These are phyloP conservation scores for Saprolegnia diclina DNA, from an alignment of 352 stramenopile genomes.

Conservation along the genomic window DNA sequence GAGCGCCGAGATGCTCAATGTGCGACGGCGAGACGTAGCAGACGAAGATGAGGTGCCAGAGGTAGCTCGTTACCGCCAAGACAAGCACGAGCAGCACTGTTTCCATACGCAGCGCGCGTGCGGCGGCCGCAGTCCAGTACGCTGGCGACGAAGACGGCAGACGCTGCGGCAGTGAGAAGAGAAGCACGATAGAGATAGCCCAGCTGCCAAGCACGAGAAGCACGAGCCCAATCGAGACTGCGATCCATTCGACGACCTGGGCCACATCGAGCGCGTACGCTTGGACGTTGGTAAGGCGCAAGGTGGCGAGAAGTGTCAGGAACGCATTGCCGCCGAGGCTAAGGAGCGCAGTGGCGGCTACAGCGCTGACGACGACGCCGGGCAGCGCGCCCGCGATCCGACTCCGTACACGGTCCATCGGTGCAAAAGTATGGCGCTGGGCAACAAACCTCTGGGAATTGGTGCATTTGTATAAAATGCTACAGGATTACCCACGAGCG, in stretches of 20 bases:
- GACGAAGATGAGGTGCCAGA: conserved; percentile 13
- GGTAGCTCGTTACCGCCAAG: not conserved
- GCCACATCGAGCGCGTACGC: not conserved
- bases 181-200: not conserved
- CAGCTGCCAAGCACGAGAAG: conserved; percentile 12
- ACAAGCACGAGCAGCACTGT: not conserved
- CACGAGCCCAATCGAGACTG: not conserved
- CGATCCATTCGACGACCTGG: conserved; percentile 6
- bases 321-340: not conserved
- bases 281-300: not conserved
- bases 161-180: conserved; percentile 20
- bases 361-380: conserved; percentile 8
- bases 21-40: not conserved
- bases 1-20: not conserved
- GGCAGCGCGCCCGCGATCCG: conserved; percentile 9
- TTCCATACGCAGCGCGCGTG: conserved; percentile 15
- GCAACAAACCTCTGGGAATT: not conserved
- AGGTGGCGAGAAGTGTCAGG: not conserved
- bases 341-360: not conserved
- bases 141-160: conserved; percentile 2
- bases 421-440: not conserved
- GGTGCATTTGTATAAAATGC: too few species aligned
- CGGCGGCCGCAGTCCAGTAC: not conserved
- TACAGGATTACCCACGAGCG: too few species aligned
- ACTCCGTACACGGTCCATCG: conserved; percentile 15